Evolutionary conservation across 768 basidiomycete genomes (phyloP), one percentile per base, ranked within the genome.

Genomic region (Phylloporus sp.): DNA sequence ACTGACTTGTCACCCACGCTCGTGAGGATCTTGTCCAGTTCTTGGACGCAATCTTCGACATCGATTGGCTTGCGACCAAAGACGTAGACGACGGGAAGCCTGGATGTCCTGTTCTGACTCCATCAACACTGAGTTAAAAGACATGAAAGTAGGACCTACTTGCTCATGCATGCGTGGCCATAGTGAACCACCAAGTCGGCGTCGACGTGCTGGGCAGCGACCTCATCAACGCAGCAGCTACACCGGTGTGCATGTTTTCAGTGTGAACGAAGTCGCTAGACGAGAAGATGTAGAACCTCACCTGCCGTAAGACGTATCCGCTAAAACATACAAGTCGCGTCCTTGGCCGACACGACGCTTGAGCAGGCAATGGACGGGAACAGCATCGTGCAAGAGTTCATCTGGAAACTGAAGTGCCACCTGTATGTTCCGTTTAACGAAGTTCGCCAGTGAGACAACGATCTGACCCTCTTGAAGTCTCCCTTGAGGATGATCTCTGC

Each of bases 261-360:
- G 51, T 28, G 35, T 42, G 41, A 9, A 23, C 38, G 4, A 10
- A n/a, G 43, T 31, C 39, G 18, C 15, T 42, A 31, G 43, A 62
- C 20, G 4, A 42, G 15, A 5, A 42, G 15, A 20, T 5, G 49
- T 31, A 9, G n/a, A n/a, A n/a, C 18, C 59, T 59, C 73, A 84
- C 95, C 90, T 95, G 71, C 95, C 97, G 69, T 97, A 97, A 5
- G 95, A 95, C 20, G 95, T 97, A 70, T 99, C 95, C 12, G 95
- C 95, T n/a, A 97, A 77, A 5, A 97, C 86, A 66, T 92, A 95
- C 22, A 91, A 72, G 59, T 95, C 87, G 45, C 73, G 73, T 18
- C 43, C 66, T 1, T 58, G 45, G 40, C 76, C 73, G 22, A 83
- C 64, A 49, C 61, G 68, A 2, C 64, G 63, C 62, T 85, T 88